These are phyloP conservation scores for Fusarium austroafricanum DNA, from an alignment of 2,329 filamentous ascomycete genomes.

Conservation along the genomic window DNA sequence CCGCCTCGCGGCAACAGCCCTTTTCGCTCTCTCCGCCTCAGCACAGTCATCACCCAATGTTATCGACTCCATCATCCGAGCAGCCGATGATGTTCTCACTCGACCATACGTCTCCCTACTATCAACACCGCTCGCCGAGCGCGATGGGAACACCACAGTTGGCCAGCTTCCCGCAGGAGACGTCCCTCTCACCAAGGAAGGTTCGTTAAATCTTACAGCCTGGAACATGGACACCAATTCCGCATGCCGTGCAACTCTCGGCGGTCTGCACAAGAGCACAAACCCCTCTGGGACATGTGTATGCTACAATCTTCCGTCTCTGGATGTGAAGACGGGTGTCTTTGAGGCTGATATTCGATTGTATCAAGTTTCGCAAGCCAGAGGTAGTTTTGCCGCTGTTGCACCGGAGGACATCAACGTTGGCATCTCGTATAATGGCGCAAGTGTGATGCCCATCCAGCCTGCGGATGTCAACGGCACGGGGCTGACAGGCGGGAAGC, in stretches of 20 bases:
- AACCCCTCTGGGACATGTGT: slow-evolving; percentile 83
- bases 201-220: slow-evolving; percentile 63
- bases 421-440: slow-evolving; percentile 65
- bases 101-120: slow-evolving; percentile 45
- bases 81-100: slow-evolving; percentile 48
- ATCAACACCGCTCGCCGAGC: slow-evolving; percentile 31
- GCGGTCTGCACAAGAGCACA: slow-evolving; percentile 65
- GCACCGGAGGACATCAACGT: slow-evolving; percentile 65
- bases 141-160: slow-evolving; percentile 28
- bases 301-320: slow-evolving; percentile 83
- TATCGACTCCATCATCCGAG: slow-evolving; percentile 38
- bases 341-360: slow-evolving; percentile 83
- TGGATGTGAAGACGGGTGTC: slow-evolving; percentile 73
- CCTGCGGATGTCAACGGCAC: slow-evolving; percentile 43
- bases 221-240: slow-evolving; percentile 67
- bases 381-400: slow-evolving; percentile 64
- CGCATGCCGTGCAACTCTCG: slow-evolving; percentile 70
- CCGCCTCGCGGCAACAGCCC: slow-evolving; percentile 31
- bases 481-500: slow-evolving; percentile 38
- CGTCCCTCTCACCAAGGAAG: slow-evolving; percentile 55
- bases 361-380: slow-evolving; percentile 74
- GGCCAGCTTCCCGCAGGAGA: slow-evolving; percentile 39
- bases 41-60: slow-evolving; percentile 26
- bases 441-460: slow-evolving; percentile 51
- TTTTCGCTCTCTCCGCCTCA: slow-evolving; percentile 36